Conservation (phyloP, 306 rosid species). For the Macrotyloma uniflorum region DNA sequence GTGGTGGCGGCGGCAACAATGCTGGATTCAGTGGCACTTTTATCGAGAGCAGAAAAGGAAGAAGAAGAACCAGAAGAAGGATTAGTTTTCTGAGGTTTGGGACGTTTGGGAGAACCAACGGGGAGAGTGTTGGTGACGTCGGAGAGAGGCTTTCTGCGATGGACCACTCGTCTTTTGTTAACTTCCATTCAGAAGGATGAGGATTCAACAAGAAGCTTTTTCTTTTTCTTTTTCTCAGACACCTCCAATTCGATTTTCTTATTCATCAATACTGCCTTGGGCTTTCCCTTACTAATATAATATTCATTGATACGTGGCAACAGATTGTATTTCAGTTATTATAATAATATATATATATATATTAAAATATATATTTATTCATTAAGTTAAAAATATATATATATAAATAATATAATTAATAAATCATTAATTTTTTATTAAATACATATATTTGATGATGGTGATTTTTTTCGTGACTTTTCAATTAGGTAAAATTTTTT, state of each 20-base stretch:
- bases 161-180: constrained; percentile 19
- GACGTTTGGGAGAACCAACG: neutral
- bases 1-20: neutral
- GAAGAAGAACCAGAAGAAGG: constrained; percentile 39
- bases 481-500: too few species aligned
- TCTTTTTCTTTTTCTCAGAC: neutral
- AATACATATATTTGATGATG: too few species aligned
- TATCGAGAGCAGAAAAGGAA: neutral
- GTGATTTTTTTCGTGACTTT: too few species aligned
- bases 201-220: constrained; percentile 23
- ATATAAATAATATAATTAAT: too few species aligned
- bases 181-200: constrained; percentile 50
- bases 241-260: too few species aligned
- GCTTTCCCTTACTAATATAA: neutral
- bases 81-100: constrained; percentile 44
- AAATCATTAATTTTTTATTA: too few species aligned
- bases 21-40: neutral
- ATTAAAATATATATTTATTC: too few species aligned
- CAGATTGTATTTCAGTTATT: too few species aligned
- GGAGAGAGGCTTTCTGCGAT: constrained; percentile 61
- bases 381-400: too few species aligned
- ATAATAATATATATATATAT: too few species aligned
- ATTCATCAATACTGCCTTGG: neutral
- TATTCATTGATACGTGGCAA: too few species aligned
- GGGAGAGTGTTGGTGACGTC: constrained; percentile 64